These are phyloP conservation scores for Atkinsonella texensis DNA, from an alignment of 2,329 filamentous ascomycete genomes.

Conservation along the genomic window DNA sequence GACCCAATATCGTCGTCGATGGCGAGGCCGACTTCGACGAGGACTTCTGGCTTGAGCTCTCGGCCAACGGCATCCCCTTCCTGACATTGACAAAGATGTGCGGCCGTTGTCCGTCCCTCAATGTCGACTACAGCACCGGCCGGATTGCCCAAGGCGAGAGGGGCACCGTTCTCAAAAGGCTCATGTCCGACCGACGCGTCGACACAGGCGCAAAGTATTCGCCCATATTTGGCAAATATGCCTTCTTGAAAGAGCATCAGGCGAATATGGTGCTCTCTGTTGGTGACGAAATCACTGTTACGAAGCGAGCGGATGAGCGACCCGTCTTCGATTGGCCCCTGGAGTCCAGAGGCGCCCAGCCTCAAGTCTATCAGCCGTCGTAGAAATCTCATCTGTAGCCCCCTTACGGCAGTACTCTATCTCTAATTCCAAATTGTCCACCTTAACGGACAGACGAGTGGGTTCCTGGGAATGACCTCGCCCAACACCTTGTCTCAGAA, in stretches of 20 bases:
- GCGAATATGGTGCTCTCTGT: constrained; percentile 29
- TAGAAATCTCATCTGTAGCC: neutral
- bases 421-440: neutral
- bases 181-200: constrained; percentile 59
- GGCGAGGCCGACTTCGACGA: constrained; percentile 52
- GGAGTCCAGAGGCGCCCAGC: constrained; percentile 8
- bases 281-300: constrained; percentile 44
- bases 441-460: too few relatives aligned
- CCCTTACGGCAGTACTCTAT: too few relatives aligned
- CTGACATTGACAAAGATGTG: constrained; percentile 59
- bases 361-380: constrained; percentile 14
- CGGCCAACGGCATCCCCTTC: constrained; percentile 24
- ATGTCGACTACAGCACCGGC: constrained; percentile 59
- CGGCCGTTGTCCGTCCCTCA: constrained; percentile 54
- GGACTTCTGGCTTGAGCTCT: constrained; percentile 58
- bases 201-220: constrained; percentile 55
- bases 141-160: constrained; percentile 41
- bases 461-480: neutral
- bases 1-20: constrained; percentile 60
- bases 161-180: constrained; percentile 54
- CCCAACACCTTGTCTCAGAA: neutral
- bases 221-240: constrained; percentile 64
- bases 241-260: constrained; percentile 35
- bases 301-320: constrained; percentile 35
- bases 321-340: constrained; percentile 41